These are phyloP conservation scores for Russula sp. DNA, from an alignment of 768 basidiomycete genomes.

Conservation along the genomic window DNA sequence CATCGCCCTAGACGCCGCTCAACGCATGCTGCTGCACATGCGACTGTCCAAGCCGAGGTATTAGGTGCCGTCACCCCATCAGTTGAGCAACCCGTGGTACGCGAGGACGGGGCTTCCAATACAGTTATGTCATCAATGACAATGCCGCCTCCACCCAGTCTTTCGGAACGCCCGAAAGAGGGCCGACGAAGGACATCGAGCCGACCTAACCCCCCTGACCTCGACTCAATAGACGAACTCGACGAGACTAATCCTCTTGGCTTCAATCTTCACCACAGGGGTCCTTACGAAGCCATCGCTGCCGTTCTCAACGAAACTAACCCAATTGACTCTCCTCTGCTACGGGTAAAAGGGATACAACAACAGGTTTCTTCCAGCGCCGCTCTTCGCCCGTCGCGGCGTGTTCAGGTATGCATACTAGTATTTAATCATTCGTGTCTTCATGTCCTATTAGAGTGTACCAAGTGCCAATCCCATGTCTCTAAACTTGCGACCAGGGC, in stretches of 20 bases:
- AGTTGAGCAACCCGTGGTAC: background rate
- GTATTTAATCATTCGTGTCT: background rate
- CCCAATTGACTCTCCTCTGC: slow-evolving; percentile 15
- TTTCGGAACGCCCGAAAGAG: slow-evolving; percentile 22
- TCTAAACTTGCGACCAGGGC: slow-evolving; percentile 30
- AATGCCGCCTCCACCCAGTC: slow-evolving; percentile 7
- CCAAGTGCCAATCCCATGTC: slow-evolving; percentile 24
- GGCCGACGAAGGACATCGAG: slow-evolving; percentile 28
- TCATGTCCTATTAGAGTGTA: slow-evolving; percentile 11
- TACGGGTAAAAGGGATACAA: slow-evolving; percentile 11
- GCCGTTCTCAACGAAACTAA: slow-evolving; percentile 18
- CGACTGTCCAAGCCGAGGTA: background rate
- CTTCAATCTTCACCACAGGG: slow-evolving; percentile 54
- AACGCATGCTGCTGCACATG: background rate
- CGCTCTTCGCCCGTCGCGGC: slow-evolving; percentile 2
- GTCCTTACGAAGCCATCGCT: slow-evolving; percentile 65
- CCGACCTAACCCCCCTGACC: slow-evolving; percentile 29
- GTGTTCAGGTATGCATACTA: slow-evolving; percentile 5
- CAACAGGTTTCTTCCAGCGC: slow-evolving; percentile 9
- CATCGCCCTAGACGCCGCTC: slow-evolving; percentile 12
- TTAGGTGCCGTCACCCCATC: background rate
- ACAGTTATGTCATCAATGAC: slow-evolving; percentile 9
- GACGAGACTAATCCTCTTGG: slow-evolving; percentile 73
- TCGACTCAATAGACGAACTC: slow-evolving; percentile 73
- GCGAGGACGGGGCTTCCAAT: background rate